Evolutionary conservation across 768 basidiomycete species (phyloP).

Genomic region (Mrakia hoshinonis): DNA sequence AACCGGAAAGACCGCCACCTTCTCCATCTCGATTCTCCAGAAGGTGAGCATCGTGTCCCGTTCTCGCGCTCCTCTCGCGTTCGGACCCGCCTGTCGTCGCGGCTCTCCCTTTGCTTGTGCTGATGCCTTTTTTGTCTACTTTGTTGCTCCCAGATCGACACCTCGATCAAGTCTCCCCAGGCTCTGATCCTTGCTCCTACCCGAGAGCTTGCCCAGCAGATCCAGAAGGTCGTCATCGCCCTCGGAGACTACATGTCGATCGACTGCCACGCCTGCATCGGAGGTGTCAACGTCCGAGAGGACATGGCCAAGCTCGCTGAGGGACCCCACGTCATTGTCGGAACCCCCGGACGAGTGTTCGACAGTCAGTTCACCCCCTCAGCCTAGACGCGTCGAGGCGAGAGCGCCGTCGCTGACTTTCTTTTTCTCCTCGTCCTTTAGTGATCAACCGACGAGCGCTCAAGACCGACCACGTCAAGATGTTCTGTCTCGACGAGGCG

Average conservation of each 20-base stretch:
- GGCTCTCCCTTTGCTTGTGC: neutral
- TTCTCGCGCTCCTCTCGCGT: neutral
- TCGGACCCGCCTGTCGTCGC: neutral
- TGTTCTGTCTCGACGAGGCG: conserved; percentile 49
- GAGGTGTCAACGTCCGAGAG: conserved; percentile 93
- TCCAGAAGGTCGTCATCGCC: conserved; percentile 91
- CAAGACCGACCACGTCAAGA: conserved; percentile 90
- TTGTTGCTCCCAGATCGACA: conserved; percentile 59
- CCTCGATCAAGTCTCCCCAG: conserved; percentile 86
- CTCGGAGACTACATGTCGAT: conserved; percentile 99
- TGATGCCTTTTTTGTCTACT: neutral
- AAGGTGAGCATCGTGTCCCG: conserved; percentile 35
- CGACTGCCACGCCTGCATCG: conserved; percentile 96
- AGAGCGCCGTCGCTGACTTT: neutral
- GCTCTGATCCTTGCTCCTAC: conserved; percentile 94
- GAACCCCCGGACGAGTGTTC: conserved; percentile 94
- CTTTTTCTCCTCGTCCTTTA: conserved; percentile 12
- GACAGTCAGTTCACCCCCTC: conserved; percentile 49
- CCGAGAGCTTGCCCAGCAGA: conserved; percentile 98
- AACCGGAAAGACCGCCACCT: conserved; percentile 98
- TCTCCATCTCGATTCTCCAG: conserved; percentile 95
- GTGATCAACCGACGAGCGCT: conserved; percentile 89
- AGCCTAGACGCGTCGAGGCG: neutral
- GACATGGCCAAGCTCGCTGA: conserved; percentile 95
- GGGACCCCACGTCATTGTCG: conserved; percentile 93